Conservation (phyloP, 768 basidiomycete species). For the Hysterangium stoloniferum region DNA sequence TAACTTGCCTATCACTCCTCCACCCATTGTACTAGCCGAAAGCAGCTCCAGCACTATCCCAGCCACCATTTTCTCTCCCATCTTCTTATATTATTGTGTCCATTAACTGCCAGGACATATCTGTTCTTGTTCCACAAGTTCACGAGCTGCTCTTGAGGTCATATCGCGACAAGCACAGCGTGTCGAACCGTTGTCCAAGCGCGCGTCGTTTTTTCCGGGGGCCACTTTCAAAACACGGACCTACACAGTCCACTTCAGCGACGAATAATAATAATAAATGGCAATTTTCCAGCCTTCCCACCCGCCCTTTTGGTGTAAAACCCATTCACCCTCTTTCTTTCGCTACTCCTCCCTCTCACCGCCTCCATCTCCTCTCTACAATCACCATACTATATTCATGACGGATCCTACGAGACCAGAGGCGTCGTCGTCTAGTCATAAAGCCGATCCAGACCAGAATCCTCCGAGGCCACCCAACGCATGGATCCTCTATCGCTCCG, state of each 20-base stretch:
- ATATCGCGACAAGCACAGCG: too few relatives aligned
- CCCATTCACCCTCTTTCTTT: not conserved
- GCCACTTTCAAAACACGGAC: conserved; percentile 8
- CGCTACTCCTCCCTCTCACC: not conserved
- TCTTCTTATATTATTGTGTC: too few relatives aligned
- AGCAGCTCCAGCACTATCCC: too few relatives aligned
- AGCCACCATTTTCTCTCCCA: too few relatives aligned
- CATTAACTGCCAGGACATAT: too few relatives aligned
- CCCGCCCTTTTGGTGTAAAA: not conserved
- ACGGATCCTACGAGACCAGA: not conserved
- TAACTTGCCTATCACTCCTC: too few relatives aligned
- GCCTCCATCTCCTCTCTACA: conserved; percentile 1
- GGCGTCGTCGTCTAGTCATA: not conserved
- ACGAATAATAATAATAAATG: not conserved
- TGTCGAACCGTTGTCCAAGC: not conserved
- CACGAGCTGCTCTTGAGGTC: too few relatives aligned
- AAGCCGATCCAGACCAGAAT: conserved; percentile 16
- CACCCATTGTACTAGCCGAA: too few relatives aligned
- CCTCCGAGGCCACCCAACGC: conserved; percentile 71
- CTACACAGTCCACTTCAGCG: conserved; percentile 11
- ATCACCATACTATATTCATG: not conserved
- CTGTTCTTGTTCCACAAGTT: too few relatives aligned
- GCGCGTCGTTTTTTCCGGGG: conserved; percentile 12
- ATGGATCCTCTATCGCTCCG: conserved; percentile 75
- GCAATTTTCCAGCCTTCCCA: conserved; percentile 1